These are phyloP conservation scores for Cytospora paraplurivora DNA, from an alignment of 2,329 filamentous ascomycete genomes.

Conservation along the genomic window DNA sequence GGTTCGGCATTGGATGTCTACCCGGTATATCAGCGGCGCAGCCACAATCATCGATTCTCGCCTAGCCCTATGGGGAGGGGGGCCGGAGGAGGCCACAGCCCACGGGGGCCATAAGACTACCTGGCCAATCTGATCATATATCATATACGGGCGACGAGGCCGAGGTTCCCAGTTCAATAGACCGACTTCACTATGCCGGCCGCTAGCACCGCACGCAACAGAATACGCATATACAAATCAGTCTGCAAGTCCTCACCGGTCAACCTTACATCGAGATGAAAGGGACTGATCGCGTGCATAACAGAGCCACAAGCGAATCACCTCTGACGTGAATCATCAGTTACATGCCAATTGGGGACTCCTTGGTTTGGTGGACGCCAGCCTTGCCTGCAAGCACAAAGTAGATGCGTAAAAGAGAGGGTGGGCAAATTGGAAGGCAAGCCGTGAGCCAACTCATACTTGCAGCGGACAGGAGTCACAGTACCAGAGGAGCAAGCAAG, in stretches of 20 bases:
- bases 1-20: background rate
- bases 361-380: background rate
- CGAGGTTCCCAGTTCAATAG: conserved; percentile 8
- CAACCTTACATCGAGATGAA: background rate
- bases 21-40: conserved; percentile 1
- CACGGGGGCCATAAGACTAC: conserved; percentile 2
- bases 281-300: conserved; percentile 14
- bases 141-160: conserved; percentile 13
- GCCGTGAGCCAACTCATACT: conserved; percentile 29
- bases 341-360: conserved; percentile 3
- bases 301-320: conserved; percentile 15
- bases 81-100: background rate
- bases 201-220: conserved; percentile 1
- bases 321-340: conserved; percentile 17
- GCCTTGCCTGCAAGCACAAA: background rate
- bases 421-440: conserved; percentile 24
- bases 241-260: conserved; percentile 9
- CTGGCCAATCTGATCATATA: conserved; percentile 7
- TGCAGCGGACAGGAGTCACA: conserved; percentile 31
- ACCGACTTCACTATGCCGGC: background rate
- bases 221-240: background rate
- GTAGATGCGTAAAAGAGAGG: conserved; percentile 1
- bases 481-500: conserved; percentile 28
- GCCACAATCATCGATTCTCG: background rate
- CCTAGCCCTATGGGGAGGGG: conserved; percentile 17